Conservation (phyloP, 139 green algal genomes). For the Mychonastes homosphaera region DNA sequence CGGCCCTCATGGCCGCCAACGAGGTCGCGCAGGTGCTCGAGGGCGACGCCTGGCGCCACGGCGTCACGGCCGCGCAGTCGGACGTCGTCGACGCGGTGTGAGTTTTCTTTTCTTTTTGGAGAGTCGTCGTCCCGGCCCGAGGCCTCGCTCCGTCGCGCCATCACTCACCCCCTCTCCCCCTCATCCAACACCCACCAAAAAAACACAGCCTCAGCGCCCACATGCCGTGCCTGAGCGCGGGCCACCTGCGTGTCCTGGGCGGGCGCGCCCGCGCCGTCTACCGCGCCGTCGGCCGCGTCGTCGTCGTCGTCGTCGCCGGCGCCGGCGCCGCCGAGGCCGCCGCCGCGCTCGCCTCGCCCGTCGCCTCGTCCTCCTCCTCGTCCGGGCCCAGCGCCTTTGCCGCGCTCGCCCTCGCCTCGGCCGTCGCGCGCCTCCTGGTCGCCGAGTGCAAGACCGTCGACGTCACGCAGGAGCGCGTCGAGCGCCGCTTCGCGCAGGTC, state of each 20-base stretch:
- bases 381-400: slow-evolving; percentile 10
- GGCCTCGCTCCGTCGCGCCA: not conserved
- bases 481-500: slow-evolving; percentile 20
- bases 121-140: not conserved
- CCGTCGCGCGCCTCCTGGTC: slow-evolving; percentile 14
- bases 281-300: slow-evolving; percentile 10
- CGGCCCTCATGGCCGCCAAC: slow-evolving; percentile 6
- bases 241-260: slow-evolving; percentile 15
- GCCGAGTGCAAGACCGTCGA: slow-evolving; percentile 16
- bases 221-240: slow-evolving; percentile 8
- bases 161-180: not conserved
- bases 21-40: slow-evolving; percentile 18
- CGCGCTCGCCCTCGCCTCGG: slow-evolving; percentile 8
- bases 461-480: slow-evolving; percentile 4
- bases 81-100: slow-evolving; percentile 18
- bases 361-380: slow-evolving; percentile 14
- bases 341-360: too few species aligned
- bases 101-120: not conserved
- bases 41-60: slow-evolving; percentile 3
- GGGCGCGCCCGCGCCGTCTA: slow-evolving; percentile 17
- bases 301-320: slow-evolving; percentile 17
- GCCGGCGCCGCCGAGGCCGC: too few species aligned
- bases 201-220: not conserved
- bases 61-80: too few species aligned
- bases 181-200: not conserved